Percentiles rank a stretch among this genome's conserved stretches.
phyloP scores from a whole-genome alignment of 768 basidiomycete species.

The Boletus rubroflammeus region DNA sequence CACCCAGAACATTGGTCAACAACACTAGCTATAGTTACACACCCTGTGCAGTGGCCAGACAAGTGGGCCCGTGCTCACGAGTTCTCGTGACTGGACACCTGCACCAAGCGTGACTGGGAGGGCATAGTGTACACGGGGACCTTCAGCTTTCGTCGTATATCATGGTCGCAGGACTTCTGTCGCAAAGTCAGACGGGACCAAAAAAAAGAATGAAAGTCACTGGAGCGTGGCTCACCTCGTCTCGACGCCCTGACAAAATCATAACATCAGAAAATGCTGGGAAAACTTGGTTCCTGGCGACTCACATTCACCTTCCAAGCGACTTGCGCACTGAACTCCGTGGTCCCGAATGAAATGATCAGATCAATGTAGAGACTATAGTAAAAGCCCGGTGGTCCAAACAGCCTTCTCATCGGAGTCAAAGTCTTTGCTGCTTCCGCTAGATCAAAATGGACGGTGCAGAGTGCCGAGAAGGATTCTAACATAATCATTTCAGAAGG shows the following conservation, averaged over 20 bases:
- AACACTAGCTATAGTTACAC: not conserved
- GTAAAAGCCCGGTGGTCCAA: not conserved
- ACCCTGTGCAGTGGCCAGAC: not conserved
- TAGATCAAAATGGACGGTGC: slow-evolving; percentile 4
- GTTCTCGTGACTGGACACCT: not conserved
- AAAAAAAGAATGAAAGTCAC: no score
- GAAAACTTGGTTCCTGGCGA: not conserved
- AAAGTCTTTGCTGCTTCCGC: slow-evolving; percentile 2
- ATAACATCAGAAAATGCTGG: not conserved
- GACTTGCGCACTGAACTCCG: slow-evolving; percentile 26
- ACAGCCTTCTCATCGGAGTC: not conserved
- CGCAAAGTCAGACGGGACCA: not conserved
- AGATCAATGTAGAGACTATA: slow-evolving; percentile 5
- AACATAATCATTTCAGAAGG: not conserved
- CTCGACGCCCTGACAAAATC: slow-evolving; percentile 5
- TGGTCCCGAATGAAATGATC: slow-evolving; percentile 14
- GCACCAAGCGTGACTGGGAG: not conserved
- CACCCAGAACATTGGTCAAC: not conserved
- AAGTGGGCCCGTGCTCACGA: not conserved
- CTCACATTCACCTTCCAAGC: slow-evolving; percentile 14
- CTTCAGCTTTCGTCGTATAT: slow-evolving; percentile 6
- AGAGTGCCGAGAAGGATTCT: slow-evolving; percentile 16
- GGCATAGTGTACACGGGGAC: not conserved
- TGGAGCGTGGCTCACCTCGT: not conserved
- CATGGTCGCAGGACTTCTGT: slow-evolving; percentile 3